Base-by-base conservation (phyloP, 2,329 filamentous ascomycete species). In the Neopestalotiopsis sp. region DNA sequence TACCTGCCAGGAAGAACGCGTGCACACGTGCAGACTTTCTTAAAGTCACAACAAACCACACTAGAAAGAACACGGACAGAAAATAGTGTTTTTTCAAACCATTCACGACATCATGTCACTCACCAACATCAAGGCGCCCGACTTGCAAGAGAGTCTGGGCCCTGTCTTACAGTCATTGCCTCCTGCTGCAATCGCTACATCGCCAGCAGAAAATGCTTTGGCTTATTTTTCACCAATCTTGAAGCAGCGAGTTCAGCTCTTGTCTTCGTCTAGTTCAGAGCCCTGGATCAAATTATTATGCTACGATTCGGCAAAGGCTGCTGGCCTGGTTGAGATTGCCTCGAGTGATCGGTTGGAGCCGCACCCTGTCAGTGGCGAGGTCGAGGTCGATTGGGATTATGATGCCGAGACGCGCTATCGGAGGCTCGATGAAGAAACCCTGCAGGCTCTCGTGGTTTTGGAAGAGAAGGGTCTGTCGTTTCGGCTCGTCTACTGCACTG, bases 341-440 rank as follows among this genome's bases (percentile, higher is more conserved):
- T 86, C 87, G 73, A 86, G 87, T 68, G 88, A 92, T 66, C 82
- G 86, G 61, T 83, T 95, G 40, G 92, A 95, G 78, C 92, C 92
- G n/a, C 93, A 96, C 75, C 93, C 93, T 3, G 89, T 92, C 4
- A 94, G 92, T 2, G 93, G 92, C 67, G 92, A 95, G 79, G 88
- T 95, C 67, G 93, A 95, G 80, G 81, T 95, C 24, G 90, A 93
- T 78, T 89, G 87, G 85, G 87, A 89, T 74, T 86, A 85, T 68
- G 91, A 94, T 68, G 86, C 89, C 7, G 84, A 89, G 69, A 84
- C 86, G 34, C 85, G 87, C 66, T 95, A 91, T 80, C 85, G 88
- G 70, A 85, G 92, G n/a, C 78, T 93, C 45, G 93, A 96, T 75
- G 81, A 87, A 59, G 93, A 96, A 80, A 96, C 93, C 0, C 79